phyloP scores from a whole-genome alignment of 306 rosid species.

The Trifolium dubium region DNA sequence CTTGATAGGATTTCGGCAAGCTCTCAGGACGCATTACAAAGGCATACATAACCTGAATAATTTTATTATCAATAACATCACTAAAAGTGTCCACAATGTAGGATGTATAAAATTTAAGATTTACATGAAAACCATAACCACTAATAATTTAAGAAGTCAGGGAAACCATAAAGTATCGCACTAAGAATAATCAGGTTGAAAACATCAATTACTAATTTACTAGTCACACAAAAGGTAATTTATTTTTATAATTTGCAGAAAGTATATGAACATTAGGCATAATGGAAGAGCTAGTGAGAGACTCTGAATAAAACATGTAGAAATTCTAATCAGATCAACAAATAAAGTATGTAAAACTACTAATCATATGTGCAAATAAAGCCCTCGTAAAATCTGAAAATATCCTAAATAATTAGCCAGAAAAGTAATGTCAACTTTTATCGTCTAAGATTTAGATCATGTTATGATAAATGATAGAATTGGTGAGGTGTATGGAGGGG shows the following conservation, averaged over 20 bases:
- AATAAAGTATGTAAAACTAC: neutral
- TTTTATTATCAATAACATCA: conserved; percentile 23
- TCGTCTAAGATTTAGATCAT: neutral
- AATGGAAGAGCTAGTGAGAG: conserved; percentile 7
- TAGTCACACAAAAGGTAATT: neutral
- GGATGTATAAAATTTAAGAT: neutral
- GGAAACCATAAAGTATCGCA: conserved; percentile 24
- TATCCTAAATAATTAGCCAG: neutral
- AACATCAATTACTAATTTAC: neutral
- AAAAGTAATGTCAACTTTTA: conserved; percentile 6
- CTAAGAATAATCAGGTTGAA: conserved; percentile 12
- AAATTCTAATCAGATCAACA: neutral
- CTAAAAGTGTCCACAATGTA: conserved; percentile 14
- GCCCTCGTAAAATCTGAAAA: neutral
- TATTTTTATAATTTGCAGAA: neutral
- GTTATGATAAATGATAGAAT: neutral
- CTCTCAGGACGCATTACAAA: conserved; percentile 99
- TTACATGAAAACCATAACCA: conserved; percentile 16
- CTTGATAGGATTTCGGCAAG: conserved; percentile 91
- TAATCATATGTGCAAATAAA: conserved; percentile 8
- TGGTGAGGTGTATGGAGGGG: no score
- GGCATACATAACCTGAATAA: conserved; percentile 86
- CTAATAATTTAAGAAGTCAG: conserved; percentile 17
- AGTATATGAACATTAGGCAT: neutral
- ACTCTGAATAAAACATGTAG: neutral